Percentiles rank a stretch among this genome's conserved stretches.
phyloP scores from a whole-genome alignment of 2,329 filamentous ascomycete genomes.

The Scleromitrula shiraiana region DNA sequence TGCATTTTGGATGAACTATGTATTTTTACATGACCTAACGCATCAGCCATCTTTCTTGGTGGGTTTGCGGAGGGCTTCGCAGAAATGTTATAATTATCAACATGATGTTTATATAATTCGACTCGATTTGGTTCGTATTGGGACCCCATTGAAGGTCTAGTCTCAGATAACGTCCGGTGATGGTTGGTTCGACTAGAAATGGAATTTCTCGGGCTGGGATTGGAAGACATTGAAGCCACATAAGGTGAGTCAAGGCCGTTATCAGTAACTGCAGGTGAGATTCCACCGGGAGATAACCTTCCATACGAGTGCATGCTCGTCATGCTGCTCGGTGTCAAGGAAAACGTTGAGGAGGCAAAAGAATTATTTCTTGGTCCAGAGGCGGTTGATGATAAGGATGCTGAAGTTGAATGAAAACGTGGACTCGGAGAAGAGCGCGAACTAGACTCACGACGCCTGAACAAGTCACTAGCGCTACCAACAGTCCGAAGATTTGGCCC shows the following conservation, averaged over 20 bases:
- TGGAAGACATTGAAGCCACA: slow-evolving; percentile 37
- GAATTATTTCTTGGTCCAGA: slow-evolving; percentile 54
- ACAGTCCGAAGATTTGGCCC: slow-evolving; percentile 27
- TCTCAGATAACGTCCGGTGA: slow-evolving; percentile 32
- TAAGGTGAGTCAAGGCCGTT: slow-evolving; percentile 43
- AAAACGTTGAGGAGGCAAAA: slow-evolving; percentile 53
- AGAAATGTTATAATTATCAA: no score
- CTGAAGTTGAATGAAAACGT: slow-evolving; percentile 47
- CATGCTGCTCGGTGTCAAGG: slow-evolving; percentile 52
- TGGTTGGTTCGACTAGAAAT: slow-evolving; percentile 28
- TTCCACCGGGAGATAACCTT: slow-evolving; percentile 49
- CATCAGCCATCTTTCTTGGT: slow-evolving; percentile 43
- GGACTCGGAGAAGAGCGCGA: slow-evolving; percentile 46
- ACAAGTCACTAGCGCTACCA: slow-evolving; percentile 29
- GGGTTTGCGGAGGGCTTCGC: no score
- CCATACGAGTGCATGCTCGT: slow-evolving; percentile 57
- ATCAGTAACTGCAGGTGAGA: slow-evolving; percentile 38
- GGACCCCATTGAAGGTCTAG: slow-evolving; percentile 30
- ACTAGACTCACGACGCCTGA: slow-evolving; percentile 38
- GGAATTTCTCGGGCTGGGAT: slow-evolving; percentile 32
- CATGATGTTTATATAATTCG: no score
- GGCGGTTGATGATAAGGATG: slow-evolving; percentile 58
- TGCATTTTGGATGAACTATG: slow-evolving; percentile 44
- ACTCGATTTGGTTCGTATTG: no score
- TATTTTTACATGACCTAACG: slow-evolving; percentile 32